Conservation (phyloP, 768 basidiomycete genomes). For the Cyclocybe aegerita region DNA sequence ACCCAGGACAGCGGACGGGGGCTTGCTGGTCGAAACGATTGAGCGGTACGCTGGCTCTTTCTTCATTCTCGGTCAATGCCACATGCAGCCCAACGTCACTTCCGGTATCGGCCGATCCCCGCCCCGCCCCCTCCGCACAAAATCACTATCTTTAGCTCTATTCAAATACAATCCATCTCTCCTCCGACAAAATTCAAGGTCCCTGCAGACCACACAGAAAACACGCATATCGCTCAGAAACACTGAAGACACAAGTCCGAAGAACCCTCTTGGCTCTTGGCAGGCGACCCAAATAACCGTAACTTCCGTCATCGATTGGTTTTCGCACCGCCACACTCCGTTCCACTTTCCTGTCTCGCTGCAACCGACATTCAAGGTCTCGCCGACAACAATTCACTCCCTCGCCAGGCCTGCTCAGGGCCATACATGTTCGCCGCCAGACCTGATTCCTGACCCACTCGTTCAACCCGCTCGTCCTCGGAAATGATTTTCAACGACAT, state of each 20-base stretch:
- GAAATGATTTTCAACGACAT: neutral
- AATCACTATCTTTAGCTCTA: neutral
- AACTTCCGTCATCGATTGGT: neutral
- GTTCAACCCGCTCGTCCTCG: neutral
- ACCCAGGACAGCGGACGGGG: slow-evolving; percentile 39
- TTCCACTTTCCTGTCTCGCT: neutral
- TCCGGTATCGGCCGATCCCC: slow-evolving; percentile 19
- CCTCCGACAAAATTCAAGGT: neutral
- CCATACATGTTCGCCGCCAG: no score
- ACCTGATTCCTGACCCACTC: no score
- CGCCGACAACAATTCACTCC: no score
- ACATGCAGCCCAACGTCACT: slow-evolving; percentile 12
- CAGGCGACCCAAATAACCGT: neutral
- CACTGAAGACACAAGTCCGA: no score
- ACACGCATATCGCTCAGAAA: no score
- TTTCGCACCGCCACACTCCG: neutral
- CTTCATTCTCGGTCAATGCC: slow-evolving; percentile 16
- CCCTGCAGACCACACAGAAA: no score
- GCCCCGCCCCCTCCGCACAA: slow-evolving; percentile 4
- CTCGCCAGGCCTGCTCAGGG: no score
- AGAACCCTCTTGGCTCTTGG: no score
- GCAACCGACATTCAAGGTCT: no score
- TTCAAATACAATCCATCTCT: neutral
- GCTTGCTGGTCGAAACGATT: slow-evolving; percentile 34
- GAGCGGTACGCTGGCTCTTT: slow-evolving; percentile 33